phyloP scores from a whole-genome alignment of 371 early-diverging fungal species.

The Apophysomyces sp. region DNA sequence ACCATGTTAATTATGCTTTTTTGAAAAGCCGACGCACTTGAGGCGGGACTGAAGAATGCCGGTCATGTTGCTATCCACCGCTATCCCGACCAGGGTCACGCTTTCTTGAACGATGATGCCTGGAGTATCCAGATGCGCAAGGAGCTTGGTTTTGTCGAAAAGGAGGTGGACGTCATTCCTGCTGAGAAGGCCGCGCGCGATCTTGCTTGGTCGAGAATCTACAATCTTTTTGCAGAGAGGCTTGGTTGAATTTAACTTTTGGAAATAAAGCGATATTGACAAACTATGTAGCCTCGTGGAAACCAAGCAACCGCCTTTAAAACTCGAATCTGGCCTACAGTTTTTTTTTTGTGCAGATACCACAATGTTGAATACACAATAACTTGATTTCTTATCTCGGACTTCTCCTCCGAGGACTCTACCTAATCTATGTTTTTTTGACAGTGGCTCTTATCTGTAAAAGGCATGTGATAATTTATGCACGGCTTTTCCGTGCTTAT shows the following conservation, averaged over 20 bases:
- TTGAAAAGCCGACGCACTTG: conserved; percentile 12
- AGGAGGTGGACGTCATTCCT: conserved; percentile 13
- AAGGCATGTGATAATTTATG: too few species aligned
- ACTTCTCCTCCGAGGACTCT: too few species aligned
- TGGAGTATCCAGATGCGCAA: conserved; percentile 35
- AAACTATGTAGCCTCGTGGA: background rate
- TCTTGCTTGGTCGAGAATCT: conserved; percentile 42
- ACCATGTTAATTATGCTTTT: background rate
- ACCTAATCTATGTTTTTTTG: too few species aligned
- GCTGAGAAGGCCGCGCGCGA: conserved; percentile 27
- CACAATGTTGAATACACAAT: too few species aligned
- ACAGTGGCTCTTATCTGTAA: too few species aligned
- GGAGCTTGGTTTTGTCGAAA: conserved; percentile 31
- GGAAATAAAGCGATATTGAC: background rate
- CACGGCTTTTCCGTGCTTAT: too few species aligned
- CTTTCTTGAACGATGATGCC: conserved; percentile 47
- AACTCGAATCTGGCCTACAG: too few species aligned
- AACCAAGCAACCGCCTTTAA: too few species aligned
- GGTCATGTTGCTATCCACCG: conserved; percentile 38
- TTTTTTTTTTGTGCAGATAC: too few species aligned
- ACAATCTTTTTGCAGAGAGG: conserved; percentile 36
- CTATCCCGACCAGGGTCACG: conserved; percentile 39
- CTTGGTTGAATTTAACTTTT: conserved; percentile 29
- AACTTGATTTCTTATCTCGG: too few species aligned
- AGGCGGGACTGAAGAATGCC: conserved; percentile 6